These are phyloP conservation scores for Xylaria intraflava DNA, from an alignment of 495 filamentous ascomycete genomes.

Conservation along the genomic window DNA sequence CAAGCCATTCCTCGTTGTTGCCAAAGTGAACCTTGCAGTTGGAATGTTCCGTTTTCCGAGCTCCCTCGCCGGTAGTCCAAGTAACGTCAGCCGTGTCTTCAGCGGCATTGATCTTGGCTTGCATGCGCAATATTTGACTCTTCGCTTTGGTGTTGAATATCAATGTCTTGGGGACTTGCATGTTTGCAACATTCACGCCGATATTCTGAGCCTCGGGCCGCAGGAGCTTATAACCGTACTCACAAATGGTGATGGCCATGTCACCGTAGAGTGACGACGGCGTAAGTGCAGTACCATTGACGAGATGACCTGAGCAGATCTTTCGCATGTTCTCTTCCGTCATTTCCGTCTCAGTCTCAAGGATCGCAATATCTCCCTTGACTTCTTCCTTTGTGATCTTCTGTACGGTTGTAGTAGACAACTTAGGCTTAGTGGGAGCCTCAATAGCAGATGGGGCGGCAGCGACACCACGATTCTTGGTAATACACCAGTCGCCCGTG, in stretches of 20 bases:
- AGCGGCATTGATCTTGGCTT: constrained; percentile 34
- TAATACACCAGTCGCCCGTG: constrained; percentile 59
- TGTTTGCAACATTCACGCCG: constrained; percentile 54
- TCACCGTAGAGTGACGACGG: constrained; percentile 65
- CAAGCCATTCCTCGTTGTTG: constrained; percentile 39
- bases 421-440: constrained; percentile 33
- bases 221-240: constrained; percentile 58
- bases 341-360: constrained; percentile 64
- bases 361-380: constrained; percentile 45
- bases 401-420: constrained; percentile 46
- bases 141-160: constrained; percentile 52
- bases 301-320: constrained; percentile 62
- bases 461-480: constrained; percentile 61
- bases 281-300: constrained; percentile 54
- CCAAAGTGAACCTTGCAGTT: constrained; percentile 46
- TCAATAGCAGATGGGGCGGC: constrained; percentile 46
- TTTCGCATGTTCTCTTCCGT: constrained; percentile 51
- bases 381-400: constrained; percentile 50
- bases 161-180: constrained; percentile 64
- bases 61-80: constrained; percentile 38
- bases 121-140: constrained; percentile 43
- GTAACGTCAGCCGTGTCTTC: constrained; percentile 32
- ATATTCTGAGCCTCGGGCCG: constrained; percentile 48
- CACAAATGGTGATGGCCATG: constrained; percentile 66
- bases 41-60: constrained; percentile 43